phyloP scores from a whole-genome alignment of 208 protist genomes.

The Entamoeba dispar region DNA sequence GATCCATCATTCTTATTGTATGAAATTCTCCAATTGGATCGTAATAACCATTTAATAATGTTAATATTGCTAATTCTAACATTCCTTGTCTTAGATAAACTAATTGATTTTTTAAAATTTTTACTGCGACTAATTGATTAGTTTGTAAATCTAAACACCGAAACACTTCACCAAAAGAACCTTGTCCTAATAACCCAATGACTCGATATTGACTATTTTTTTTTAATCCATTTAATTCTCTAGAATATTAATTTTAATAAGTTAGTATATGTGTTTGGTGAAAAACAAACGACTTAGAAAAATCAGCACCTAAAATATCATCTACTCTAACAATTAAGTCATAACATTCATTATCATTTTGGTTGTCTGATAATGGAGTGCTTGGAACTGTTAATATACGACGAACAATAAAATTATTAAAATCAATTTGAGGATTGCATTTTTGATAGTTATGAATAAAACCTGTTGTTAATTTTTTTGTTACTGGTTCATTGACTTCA shows the following conservation, averaged over 20 bases:
- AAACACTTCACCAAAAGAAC: constrained; percentile 65
- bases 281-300: background rate
- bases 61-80: constrained; percentile 24
- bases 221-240: background rate
- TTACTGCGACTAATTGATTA: constrained; percentile 17
- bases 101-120: constrained; percentile 35
- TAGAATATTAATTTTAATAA: background rate
- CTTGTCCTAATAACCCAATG: constrained; percentile 37
- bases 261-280: background rate
- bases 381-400: background rate
- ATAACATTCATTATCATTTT: background rate
- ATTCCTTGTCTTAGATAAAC: constrained; percentile 22
- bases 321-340: background rate
- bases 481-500: no score
- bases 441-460: background rate
- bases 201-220: background rate
- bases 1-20: constrained; percentile 10
- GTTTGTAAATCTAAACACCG: constrained; percentile 28
- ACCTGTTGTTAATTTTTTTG: background rate
- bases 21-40: background rate
- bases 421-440: background rate
- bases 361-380: background rate
- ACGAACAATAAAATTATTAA: background rate
- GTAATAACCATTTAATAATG: background rate
- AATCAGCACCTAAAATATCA: background rate